Evolutionary conservation across 2,329 filamentous ascomycete genomes (phyloP).

Genomic region (Graphium sp.): DNA sequence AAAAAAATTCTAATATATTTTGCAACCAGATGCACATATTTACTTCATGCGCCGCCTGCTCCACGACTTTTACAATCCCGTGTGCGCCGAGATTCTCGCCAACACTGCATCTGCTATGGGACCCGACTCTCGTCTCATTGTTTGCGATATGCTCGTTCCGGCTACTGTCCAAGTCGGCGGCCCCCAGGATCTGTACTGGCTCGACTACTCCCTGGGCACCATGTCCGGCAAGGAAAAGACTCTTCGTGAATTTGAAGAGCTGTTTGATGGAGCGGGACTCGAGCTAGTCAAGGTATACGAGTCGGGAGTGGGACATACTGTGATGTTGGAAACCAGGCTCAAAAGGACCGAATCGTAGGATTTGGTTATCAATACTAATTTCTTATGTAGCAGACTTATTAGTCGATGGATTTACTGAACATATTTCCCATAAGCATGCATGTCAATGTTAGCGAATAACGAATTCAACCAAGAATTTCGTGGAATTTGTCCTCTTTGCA

Average conservation of each 20-base stretch:
- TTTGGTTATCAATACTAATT: too few species aligned
- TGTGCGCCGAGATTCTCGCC: conserved; percentile 13
- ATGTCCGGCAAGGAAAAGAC: conserved; percentile 17
- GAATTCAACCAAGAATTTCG: too few species aligned
- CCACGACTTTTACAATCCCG: conserved; percentile 14
- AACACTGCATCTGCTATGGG: conserved; percentile 14
- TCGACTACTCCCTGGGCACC: conserved; percentile 13
- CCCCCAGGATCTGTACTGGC: conserved; percentile 13
- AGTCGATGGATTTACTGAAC: too few species aligned
- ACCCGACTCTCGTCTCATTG: conserved; percentile 14
- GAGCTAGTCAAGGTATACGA: conserved; percentile 16
- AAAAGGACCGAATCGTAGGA: conserved; percentile 4
- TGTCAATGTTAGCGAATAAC: too few species aligned
- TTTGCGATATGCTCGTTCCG: conserved; percentile 17
- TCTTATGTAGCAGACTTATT: too few species aligned
- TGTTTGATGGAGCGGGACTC: conserved; percentile 14
- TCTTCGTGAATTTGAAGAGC: conserved; percentile 11
- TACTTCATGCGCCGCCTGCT: conserved; percentile 16
- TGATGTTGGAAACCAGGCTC: conserved; percentile 14
- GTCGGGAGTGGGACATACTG: conserved; percentile 13
- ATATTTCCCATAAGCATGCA: too few species aligned
- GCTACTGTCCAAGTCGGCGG: conserved; percentile 11
- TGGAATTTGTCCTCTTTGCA: too few species aligned
- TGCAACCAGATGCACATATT: conserved; percentile 12
- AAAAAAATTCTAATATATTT: background rate